These are phyloP conservation scores for Hortaea sp. DNA, from an alignment of 2,329 filamentous ascomycete species.

Conservation along the genomic window DNA sequence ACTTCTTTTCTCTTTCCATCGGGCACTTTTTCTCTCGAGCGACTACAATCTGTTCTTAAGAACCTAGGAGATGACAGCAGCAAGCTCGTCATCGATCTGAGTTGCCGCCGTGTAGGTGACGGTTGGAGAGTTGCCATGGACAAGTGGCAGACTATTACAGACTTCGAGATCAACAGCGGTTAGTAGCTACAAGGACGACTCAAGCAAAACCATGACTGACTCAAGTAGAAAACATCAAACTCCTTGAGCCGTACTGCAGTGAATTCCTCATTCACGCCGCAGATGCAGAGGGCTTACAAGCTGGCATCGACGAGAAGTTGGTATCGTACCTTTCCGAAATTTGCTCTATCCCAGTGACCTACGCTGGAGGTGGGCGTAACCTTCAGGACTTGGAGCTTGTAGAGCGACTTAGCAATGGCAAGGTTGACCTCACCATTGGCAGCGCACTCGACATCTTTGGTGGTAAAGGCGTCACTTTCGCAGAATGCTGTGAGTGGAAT, in stretches of 20 bases:
- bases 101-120: slow-evolving; percentile 66
- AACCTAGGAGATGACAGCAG: slow-evolving; percentile 63
- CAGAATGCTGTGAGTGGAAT: slow-evolving; percentile 88
- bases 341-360: slow-evolving; percentile 89
- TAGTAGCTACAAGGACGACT: slow-evolving; percentile 1
- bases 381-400: slow-evolving; percentile 76
- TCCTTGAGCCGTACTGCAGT: slow-evolving; percentile 82
- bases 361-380: slow-evolving; percentile 83
- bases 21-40: slow-evolving; percentile 66
- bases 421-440: slow-evolving; percentile 88
- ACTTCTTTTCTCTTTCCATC: slow-evolving; percentile 89
- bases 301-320: slow-evolving; percentile 78
- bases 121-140: slow-evolving; percentile 98
- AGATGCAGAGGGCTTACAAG: slow-evolving; percentile 89
- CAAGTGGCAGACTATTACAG: slow-evolving; percentile 96
- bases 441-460: slow-evolving; percentile 96
- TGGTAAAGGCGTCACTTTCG: slow-evolving; percentile 73
- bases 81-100: slow-evolving; percentile 89
- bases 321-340: slow-evolving; percentile 68
- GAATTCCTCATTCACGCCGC: slow-evolving; percentile 97
- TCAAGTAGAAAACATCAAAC: slow-evolving; percentile 62
- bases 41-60: slow-evolving; percentile 63
- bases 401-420: slow-evolving; percentile 64
- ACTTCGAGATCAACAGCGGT: slow-evolving; percentile 90
- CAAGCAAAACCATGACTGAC: neutral